Percentiles rank a stretch among this genome's conserved stretches.
phyloP scores from a whole-genome alignment of 176 grass and related monocot species.

The Triticum dicoccoides region DNA sequence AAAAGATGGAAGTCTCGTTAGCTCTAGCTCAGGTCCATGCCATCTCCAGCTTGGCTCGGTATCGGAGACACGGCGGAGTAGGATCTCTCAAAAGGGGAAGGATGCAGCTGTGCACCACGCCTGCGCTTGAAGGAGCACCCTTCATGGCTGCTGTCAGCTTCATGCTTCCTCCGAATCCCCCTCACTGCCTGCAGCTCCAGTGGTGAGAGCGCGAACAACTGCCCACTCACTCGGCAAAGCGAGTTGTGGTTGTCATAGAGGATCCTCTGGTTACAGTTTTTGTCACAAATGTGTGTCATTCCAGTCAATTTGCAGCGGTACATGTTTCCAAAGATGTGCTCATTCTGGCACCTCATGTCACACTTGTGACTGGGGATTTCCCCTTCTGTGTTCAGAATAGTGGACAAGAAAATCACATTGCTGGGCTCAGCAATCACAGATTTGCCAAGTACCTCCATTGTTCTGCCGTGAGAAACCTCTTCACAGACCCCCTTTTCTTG shows the following conservation, averaged over 20 bases:
- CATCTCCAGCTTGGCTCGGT: constrained; percentile 82
- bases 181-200: constrained; percentile 78
- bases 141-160: constrained; percentile 59
- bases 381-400: constrained; percentile 85
- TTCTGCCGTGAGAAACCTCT: constrained; percentile 29
- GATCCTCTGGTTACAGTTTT: constrained; percentile 97
- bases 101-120: constrained; percentile 65
- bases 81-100: constrained; percentile 90
- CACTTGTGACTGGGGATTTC: constrained; percentile 86
- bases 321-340: constrained; percentile 95
- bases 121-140: constrained; percentile 87
- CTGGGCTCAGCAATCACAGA: constrained; percentile 93
- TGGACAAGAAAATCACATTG: constrained; percentile 97
- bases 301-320: constrained; percentile 92
- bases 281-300: constrained; percentile 88
- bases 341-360: constrained; percentile 92
- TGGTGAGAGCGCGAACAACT: constrained; percentile 83
- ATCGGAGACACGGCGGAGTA: constrained; percentile 69
- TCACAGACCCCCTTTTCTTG: constrained; percentile 21
- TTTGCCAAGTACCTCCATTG: constrained; percentile 97
- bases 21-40: constrained; percentile 99
- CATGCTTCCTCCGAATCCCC: constrained; percentile 93
- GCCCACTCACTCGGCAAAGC: constrained; percentile 89
- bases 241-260: constrained; percentile 97
- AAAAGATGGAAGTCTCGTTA: constrained; percentile 58